Percentiles rank a stretch among this genome's conserved stretches.
phyloP scores from a whole-genome alignment of 129 eudicot genomes.

The Daucus carota region DH1_v3.0 NC_030386.2:36242501-36243000 shows the following conservation, averaged over 20 bases:
- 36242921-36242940: conserved; percentile 7
- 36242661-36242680: background rate
- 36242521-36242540: background rate
- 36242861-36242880: background rate
- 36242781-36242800: conserved; percentile 12
- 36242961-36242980: background rate
- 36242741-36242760: conserved; percentile 37
- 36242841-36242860: background rate
- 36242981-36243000: background rate
- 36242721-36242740: conserved; percentile 14
- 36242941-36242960: conserved; percentile 6
- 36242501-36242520: background rate
- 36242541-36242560: background rate
- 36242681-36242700: conserved; percentile 2
- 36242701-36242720: background rate
- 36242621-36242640: background rate
- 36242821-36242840: background rate
- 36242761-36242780: conserved; percentile 24
- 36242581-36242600: background rate
- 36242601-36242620: background rate
- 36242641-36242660: conserved; percentile 16
- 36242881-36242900: conserved; percentile 1
- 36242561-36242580: background rate
- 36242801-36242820: background rate
- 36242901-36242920: conserved; percentile 1